Evolutionary conservation across 169 alveolate species (phyloP), one percentile per base, ranked within the genome.

Genomic region (Amoebophrya sp.): DNA sequence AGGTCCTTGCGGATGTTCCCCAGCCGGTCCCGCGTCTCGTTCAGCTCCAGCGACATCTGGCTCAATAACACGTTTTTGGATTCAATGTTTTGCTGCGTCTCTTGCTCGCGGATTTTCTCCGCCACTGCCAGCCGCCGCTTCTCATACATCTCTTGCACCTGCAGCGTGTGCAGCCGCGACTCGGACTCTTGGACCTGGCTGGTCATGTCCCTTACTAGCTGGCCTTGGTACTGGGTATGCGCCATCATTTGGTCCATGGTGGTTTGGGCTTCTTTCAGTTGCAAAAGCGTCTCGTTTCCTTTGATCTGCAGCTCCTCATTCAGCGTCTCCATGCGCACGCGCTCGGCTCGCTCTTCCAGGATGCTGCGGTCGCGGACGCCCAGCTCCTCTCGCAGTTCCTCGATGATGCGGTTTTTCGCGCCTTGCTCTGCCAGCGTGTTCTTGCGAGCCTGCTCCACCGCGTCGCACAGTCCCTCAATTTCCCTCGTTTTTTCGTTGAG

Each of bases 131-230:
- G 78, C 34, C 34, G 26, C 78, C 78, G 78, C 23, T 58, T 58
- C 78, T 58, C 78, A n/a, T 58, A 58, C 78, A 58, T 58, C 78
- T 58, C 78, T n/a, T 58, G 78, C 78, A 58, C 78, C 23, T 58
- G 78, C 34, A 58, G 78, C 78, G 26, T n/a, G 78, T 58, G 78
- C 23, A 58, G 34, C 34, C 23, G 7, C 38, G 39, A 1, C 78
- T 58, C 78, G 34, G 78, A 58, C 78, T 58, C 78, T 58, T 58
- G 78, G 29, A 58, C 78, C 78, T 58, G 78, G 23, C 38, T 58
- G 4, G 78, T 58, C 78, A 58, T 58, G 34, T 58, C 78, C 7
- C 78, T 2, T 10, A 58, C 78, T 2, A 58, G 78, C 78, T 58
- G 78, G 23, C 78, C 78, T n/a, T 58, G 78, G 23, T 58, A 58